phyloP scores from a whole-genome alignment of 2,329 filamentous ascomycete species.

The Sclerotinia trifoliorum region DNA sequence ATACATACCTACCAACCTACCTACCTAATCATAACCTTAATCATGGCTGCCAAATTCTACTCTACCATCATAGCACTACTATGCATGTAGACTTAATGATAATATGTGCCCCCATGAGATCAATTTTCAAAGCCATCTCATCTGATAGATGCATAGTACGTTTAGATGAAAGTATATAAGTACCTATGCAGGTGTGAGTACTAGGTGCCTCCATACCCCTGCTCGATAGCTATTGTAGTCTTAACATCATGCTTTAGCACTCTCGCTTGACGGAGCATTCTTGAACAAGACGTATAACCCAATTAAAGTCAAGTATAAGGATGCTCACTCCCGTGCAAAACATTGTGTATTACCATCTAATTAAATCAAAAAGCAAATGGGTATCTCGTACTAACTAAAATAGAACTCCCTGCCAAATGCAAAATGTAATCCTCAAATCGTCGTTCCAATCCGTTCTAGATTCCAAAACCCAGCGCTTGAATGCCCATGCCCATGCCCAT shows the following conservation, averaged over 20 bases:
- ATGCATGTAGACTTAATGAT: too few relatives aligned
- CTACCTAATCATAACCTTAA: too few relatives aligned
- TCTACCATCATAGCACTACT: too few relatives aligned
- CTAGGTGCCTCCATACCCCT: not conserved
- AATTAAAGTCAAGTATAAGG: not conserved
- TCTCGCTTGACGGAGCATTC: not conserved
- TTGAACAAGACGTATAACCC: not conserved
- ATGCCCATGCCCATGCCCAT: not conserved
- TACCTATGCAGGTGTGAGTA: not conserved
- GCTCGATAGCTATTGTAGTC: not conserved
- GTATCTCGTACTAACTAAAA: conserved; percentile 21
- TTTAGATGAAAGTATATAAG: not conserved
- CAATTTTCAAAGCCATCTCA: not conserved
- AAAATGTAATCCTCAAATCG: not conserved
- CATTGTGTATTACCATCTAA: not conserved
- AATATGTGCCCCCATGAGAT: not conserved
- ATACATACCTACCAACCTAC: not conserved
- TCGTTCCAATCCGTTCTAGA: not conserved
- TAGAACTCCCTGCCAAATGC: conserved; percentile 15
- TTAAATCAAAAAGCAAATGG: conserved; percentile 23
- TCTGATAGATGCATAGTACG: not conserved
- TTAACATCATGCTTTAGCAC: not conserved
- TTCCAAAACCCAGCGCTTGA: not conserved
- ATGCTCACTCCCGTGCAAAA: not conserved
- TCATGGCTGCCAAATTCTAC: not conserved